phyloP scores from a whole-genome alignment of 257 asterid species.

The Solanum appendiculatum region DNA sequence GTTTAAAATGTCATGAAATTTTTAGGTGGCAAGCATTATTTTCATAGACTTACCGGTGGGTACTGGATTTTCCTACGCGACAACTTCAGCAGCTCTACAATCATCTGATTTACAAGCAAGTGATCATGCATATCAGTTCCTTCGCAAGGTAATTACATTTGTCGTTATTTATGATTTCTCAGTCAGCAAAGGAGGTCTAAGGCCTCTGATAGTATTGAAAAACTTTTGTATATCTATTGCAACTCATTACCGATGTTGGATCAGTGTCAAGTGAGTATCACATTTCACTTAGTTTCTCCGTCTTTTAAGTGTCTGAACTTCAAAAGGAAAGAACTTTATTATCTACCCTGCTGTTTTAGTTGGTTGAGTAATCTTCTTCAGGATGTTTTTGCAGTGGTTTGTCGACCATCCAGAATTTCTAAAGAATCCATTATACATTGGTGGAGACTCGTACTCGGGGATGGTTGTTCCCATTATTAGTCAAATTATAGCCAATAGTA shows the following conservation, averaged over 20 bases:
- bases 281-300: background rate
- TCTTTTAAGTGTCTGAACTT: background rate
- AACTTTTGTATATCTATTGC: background rate
- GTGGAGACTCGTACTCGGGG: slow-evolving; percentile 12
- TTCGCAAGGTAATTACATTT: background rate
- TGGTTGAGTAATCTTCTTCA: background rate
- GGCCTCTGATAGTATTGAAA: background rate
- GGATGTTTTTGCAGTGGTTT: slow-evolving; percentile 8
- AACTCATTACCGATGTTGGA: background rate
- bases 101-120: background rate
- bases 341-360: background rate
- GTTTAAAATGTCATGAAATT: background rate
- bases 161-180: background rate
- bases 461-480: slow-evolving; percentile 7
- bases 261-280: background rate
- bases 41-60: background rate
- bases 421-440: slow-evolving; percentile 7
- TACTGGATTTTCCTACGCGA: slow-evolving; percentile 7
- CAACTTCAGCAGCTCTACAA: background rate
- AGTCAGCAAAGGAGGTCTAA: background rate
- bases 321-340: background rate
- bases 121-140: slow-evolving; percentile 3
- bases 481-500: slow-evolving; percentile 10
- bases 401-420: slow-evolving; percentile 2
- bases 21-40: slow-evolving; percentile 3